These are phyloP conservation scores for Fusarium tjaetaba DNA, from an alignment of 2,329 filamentous ascomycete species.

Conservation along the genomic window DNA sequence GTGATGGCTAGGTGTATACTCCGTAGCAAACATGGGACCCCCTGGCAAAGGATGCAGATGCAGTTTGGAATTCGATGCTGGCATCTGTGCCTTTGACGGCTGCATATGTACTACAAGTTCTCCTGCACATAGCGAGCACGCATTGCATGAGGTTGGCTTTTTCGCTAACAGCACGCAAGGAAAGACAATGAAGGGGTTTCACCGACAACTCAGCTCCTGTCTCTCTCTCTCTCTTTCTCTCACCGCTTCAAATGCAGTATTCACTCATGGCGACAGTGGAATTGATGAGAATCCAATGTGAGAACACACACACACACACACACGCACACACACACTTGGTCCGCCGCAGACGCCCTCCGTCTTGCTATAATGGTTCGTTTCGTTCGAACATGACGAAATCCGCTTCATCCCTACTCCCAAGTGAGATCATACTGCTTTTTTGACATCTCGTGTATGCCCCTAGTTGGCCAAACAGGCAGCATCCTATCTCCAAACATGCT, in stretches of 20 bases:
- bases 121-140: background rate
- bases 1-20: conserved; percentile 5
- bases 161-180: conserved; percentile 7
- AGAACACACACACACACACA: background rate
- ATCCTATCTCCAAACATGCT: conserved; percentile 12
- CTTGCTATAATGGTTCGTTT: background rate
- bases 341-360: background rate
- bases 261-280: background rate
- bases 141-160: conserved; percentile 18
- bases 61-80: conserved; percentile 22
- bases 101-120: conserved; percentile 1
- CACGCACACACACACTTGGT: too few species aligned
- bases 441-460: conserved; percentile 13
- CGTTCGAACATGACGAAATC: conserved; percentile 16
- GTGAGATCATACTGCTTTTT: conserved; percentile 23
- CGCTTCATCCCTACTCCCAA: conserved; percentile 13
- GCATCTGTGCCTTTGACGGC: conserved; percentile 27
- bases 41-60: conserved; percentile 12
- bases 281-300: background rate
- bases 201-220: conserved; percentile 18
- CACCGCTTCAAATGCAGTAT: conserved; percentile 24
- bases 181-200: conserved; percentile 4
- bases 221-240: conserved; percentile 5
- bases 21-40: conserved; percentile 5
- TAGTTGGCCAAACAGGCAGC: conserved; percentile 14